Base-by-base conservation (phyloP, 179 eudicot species). In the Silene vulgaris region DNA sequence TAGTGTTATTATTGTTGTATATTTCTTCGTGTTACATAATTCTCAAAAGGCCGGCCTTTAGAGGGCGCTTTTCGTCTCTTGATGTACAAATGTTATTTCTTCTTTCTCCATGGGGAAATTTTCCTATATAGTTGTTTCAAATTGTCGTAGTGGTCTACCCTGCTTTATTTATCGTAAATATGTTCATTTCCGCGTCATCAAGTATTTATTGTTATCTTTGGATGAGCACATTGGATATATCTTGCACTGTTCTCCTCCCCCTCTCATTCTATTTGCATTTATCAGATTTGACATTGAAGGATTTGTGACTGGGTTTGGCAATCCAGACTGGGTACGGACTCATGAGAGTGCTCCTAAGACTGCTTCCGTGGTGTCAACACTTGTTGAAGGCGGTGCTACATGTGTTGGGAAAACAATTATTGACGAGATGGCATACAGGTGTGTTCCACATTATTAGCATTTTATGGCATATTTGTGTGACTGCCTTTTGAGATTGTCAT, bases 341-440 rank as follows among this genome's bases (percentile, higher is more conserved):
- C 97, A 96, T 80, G 92, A 87, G 80, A 83, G 89, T 80, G 96
- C 97, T 83, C 79, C 87, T 35, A 89, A 73, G 80, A 93, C 98
- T 71, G 89, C 97, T 69, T 62, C 83, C 12, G 92, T 84, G 61
- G 91, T 91, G 76, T 88, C 93, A 73, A 62, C 88, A 71, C 89
- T 93, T 76, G 90, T 96, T 74, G 97, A 96, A 74, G 96, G 96
- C 74, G 99, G 99, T 73, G 97, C 99, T 16, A 87, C 91, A 12
- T 96, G 98, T 79, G 82, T 88, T 62, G 99, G 98, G 60, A 96
- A 90, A 82, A 93, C 99, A 60, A 84, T 86, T 65, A 86, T 91
- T 71, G 93, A 89, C 83, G 98, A 96, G 82, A 87, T 96, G 98
- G 93, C 96, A 71, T 93, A 81, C 75, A 82, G 97, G 99, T 95